Conservation (phyloP, 305 asterid species). For the Caryopteris hybrid region DNA sequence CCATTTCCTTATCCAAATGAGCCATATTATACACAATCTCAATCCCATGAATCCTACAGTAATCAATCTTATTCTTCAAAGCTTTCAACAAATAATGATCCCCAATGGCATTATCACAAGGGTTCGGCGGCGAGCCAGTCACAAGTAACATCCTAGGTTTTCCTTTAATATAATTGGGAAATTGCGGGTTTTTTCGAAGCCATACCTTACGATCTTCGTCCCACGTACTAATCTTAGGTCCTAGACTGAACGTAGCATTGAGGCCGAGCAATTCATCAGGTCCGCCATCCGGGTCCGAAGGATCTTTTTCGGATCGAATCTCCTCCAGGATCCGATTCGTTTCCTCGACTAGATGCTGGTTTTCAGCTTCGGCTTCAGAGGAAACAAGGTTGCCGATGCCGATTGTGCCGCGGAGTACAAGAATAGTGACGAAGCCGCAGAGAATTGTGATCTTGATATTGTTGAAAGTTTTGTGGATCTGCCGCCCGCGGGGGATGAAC, state of each 20-base stretch:
- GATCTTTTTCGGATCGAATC: slow-evolving; percentile 82
- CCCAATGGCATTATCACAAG: slow-evolving; percentile 87
- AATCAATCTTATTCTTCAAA: slow-evolving; percentile 82
- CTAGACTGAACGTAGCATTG: slow-evolving; percentile 54
- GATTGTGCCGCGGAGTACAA: slow-evolving; percentile 94
- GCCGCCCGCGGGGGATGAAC: slow-evolving; percentile 62
- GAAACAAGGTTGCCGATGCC: slow-evolving; percentile 69
- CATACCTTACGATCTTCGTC: slow-evolving; percentile 72
- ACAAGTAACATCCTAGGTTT: slow-evolving; percentile 79
- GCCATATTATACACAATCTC: slow-evolving; percentile 92
- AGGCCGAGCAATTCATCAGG: slow-evolving; percentile 28
- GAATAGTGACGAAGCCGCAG: slow-evolving; percentile 90
- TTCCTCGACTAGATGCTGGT: slow-evolving; percentile 55
- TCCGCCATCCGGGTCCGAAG: slow-evolving; percentile 41
- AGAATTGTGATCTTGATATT: slow-evolving; percentile 78
- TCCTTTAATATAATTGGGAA: slow-evolving; percentile 55
- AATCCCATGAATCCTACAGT: slow-evolving; percentile 89
- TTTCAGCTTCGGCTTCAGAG: slow-evolving; percentile 62
- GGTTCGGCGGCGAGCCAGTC: slow-evolving; percentile 78
- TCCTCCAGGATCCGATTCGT: slow-evolving; percentile 77
- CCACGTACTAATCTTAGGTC: slow-evolving; percentile 68
- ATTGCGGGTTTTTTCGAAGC: slow-evolving; percentile 60
- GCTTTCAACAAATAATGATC: slow-evolving; percentile 84
- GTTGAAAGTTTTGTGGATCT: slow-evolving; percentile 79
- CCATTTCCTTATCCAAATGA: slow-evolving; percentile 76